Evolutionary conservation across 768 basidiomycete genomes (phyloP), one percentile per base, ranked within the genome.

Genomic region (Tricholoma bakamatsutake): DNA sequence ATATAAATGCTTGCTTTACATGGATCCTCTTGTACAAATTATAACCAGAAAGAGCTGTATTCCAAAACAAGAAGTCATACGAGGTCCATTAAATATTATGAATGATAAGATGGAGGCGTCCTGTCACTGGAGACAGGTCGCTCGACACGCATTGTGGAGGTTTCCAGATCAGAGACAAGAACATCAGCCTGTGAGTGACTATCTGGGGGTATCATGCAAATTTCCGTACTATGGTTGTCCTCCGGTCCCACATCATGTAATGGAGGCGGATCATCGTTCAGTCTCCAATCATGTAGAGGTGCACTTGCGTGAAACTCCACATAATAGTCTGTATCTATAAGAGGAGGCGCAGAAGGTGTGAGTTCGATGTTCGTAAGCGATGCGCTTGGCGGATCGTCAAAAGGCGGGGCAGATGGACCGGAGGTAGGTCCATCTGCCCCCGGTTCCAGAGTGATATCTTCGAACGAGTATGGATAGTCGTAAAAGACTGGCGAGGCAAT

Each of bases 351-450:
- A 52, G 82, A 83, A n/a, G 83, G 78, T 17, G 72, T 61, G 30
- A 76, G 58, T 33, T 55, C 54, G 55, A 61, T 59, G 43, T 67
- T 62, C 12, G 70, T 54, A 12, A 69, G 65, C 35, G 74, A 71
- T 21, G 71, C 68, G 52, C 71, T 71, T 27, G 74, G 65, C 18
- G 58, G 60, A 57, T 70, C 76, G 56, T 76, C 80, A 56, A 80
- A 80, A 5, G 76, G 76, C 47, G 79, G 76, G 17, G 74, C 77
- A 50, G 75, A 75, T 10, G 76, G 75, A 37, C 61, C 75, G n/a
- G 79, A 76, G 17, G 74, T 76, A 50, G 75, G 75, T 10, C 76
- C 74, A 37, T 61, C 75, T 49, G 67, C 57, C 47, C 71, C 70
- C n/a, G 71, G 63, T 53, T 69, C 76, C 18, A 71, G 53, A 2